phyloP scores from a whole-genome alignment of 306 rosid genomes.

The Vigna nakashimae region DNA sequence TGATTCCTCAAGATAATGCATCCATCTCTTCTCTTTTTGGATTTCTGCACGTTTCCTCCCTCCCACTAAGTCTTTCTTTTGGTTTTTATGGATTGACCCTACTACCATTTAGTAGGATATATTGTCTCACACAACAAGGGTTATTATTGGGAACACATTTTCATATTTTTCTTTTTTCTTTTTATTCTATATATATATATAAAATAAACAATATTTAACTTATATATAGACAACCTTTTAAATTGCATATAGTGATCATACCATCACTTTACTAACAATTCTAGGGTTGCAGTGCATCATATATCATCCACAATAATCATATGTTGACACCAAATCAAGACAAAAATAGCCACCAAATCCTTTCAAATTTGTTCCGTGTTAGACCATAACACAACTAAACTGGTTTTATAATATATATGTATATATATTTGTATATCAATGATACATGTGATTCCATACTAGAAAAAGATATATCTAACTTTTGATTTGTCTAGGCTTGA shows the following conservation, averaged over 20 bases:
- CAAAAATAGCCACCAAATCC: not conserved
- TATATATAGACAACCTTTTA: no score
- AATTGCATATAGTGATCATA: no score
- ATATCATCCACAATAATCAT: no score
- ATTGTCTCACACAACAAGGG: no score
- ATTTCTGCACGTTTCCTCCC: conserved; percentile 46
- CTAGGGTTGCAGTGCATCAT: no score
- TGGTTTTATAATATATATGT: no score
- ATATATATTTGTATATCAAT: no score
- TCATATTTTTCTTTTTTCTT: not conserved
- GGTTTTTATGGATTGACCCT: conserved; percentile 23
- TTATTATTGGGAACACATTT: not conserved
- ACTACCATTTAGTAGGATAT: conserved; percentile 18
- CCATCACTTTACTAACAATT: no score
- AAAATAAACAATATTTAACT: no score
- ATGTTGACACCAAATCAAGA: not conserved
- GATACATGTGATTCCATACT: not conserved
- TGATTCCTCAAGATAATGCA: conserved; percentile 40
- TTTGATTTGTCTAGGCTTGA: conserved; percentile 16
- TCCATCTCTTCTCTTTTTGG: conserved; percentile 45
- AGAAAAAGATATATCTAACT: not conserved
- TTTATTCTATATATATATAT: no score
- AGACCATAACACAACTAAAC: not conserved
- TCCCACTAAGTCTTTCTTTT: conserved; percentile 40
- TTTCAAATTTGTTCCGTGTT: not conserved